Evolutionary conservation across 805 yeast genomes (phyloP).

Genomic region (Candida dendrica): DNA sequence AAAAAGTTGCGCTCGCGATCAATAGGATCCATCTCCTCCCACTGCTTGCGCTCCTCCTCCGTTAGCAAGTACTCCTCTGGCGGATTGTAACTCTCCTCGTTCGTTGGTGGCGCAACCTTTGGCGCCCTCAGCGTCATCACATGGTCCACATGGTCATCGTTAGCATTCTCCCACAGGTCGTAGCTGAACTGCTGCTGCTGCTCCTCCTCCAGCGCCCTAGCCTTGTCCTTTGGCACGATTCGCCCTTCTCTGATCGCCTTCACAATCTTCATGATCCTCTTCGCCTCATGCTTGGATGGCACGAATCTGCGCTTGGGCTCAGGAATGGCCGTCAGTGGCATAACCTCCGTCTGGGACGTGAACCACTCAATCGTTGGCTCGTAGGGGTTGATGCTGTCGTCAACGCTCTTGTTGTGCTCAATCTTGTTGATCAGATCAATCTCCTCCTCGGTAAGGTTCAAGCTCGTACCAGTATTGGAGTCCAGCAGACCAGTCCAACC

Average conservation of each 20-base stretch:
- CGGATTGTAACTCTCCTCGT: slow-evolving; percentile 95
- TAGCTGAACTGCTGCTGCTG: slow-evolving; percentile 47
- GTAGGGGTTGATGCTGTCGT: slow-evolving; percentile 75
- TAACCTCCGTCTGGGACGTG: slow-evolving; percentile 71
- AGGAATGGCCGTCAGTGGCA: slow-evolving; percentile 90
- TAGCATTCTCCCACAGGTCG: slow-evolving; percentile 83
- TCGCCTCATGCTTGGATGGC: slow-evolving; percentile 96
- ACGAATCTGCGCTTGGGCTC: slow-evolving; percentile 97
- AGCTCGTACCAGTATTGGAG: slow-evolving; percentile 75
- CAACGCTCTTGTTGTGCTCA: slow-evolving; percentile 79
- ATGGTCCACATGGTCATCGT: slow-evolving; percentile 59
- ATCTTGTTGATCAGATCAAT: slow-evolving; percentile 80
- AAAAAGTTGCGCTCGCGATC: slow-evolving; percentile 75
- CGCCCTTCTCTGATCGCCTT: slow-evolving; percentile 95
- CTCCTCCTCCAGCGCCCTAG: slow-evolving; percentile 42
- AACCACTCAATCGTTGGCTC: slow-evolving; percentile 96
- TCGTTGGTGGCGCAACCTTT: slow-evolving; percentile 89
- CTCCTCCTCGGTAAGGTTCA: slow-evolving; percentile 83
- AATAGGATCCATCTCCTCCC: slow-evolving; percentile 62
- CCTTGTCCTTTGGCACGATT: slow-evolving; percentile 65
- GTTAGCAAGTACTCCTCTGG: slow-evolving; percentile 88
- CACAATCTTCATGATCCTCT: slow-evolving; percentile 92
- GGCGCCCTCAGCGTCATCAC: slow-evolving; percentile 93
- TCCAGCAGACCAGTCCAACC: slow-evolving; percentile 98
- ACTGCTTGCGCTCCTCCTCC: slow-evolving; percentile 66